phyloP scores from a whole-genome alignment of 306 rosid genomes.

The Benincasa hispida region DNA sequence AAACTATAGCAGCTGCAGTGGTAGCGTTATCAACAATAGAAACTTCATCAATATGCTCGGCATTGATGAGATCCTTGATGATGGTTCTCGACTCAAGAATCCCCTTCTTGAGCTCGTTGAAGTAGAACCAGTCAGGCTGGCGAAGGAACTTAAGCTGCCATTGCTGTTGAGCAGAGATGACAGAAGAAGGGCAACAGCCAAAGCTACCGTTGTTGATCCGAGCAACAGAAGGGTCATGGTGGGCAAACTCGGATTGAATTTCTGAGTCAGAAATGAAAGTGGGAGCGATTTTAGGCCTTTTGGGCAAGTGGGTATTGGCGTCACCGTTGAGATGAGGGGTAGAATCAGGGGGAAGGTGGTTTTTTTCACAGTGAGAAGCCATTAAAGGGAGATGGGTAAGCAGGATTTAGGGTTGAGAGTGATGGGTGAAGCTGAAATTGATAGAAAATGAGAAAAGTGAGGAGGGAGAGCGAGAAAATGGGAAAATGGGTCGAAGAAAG shows the following conservation, averaged over 20 bases:
- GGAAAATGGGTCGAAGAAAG: not conserved
- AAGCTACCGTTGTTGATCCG: conserved; percentile 95
- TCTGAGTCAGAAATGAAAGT: conserved; percentile 37
- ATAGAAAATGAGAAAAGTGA: not conserved
- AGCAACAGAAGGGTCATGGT: conserved; percentile 61
- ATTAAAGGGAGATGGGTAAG: conserved; percentile 6
- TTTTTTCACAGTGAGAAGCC: conserved; percentile 27
- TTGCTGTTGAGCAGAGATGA: conserved; percentile 43
- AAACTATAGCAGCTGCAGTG: conserved; percentile 93
- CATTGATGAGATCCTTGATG: conserved; percentile 55
- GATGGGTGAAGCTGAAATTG: not conserved
- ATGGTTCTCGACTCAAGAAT: conserved; percentile 48
- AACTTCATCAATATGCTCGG: conserved; percentile 61
- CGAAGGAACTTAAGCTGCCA: conserved; percentile 51
- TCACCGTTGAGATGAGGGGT: conserved; percentile 40
- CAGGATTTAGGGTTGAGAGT: conserved; percentile 9
- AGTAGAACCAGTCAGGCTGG: conserved; percentile 78
- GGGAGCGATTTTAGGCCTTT: conserved; percentile 44
- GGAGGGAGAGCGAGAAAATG: not conserved
- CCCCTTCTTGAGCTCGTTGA: conserved; percentile 46
- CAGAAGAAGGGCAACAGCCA: conserved; percentile 67
- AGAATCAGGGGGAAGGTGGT: conserved; percentile 1
- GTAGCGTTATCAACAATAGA: conserved; percentile 96
- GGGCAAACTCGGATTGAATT: conserved; percentile 50
- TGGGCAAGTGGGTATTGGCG: conserved; percentile 24